Evolutionary conservation across 805 yeast species (phyloP).

Genomic region (Candida incommunis): DNA sequence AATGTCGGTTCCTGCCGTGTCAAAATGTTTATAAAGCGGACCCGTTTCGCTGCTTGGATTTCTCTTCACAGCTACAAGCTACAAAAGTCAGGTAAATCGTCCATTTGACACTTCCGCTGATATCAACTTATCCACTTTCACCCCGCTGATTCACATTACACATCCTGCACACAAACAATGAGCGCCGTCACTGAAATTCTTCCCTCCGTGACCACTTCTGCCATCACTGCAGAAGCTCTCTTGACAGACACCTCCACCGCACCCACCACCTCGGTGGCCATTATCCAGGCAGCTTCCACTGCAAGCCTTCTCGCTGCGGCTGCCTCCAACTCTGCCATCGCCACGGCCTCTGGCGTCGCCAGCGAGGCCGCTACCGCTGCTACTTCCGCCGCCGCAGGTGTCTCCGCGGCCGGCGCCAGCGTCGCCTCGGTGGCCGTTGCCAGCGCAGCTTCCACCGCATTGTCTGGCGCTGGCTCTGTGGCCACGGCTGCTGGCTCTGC

Average conservation of each 20-base stretch:
- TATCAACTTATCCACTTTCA: too few relatives aligned
- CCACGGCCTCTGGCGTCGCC: not conserved
- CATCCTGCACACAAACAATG: too few relatives aligned
- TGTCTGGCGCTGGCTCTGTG: not conserved
- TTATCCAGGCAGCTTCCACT: not conserved
- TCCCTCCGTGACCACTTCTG: not conserved
- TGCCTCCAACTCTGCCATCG: not conserved
- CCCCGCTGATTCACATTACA: too few relatives aligned
- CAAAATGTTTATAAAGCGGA: too few relatives aligned
- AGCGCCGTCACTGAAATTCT: not conserved
- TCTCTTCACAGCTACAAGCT: too few relatives aligned
- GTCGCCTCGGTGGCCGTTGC: not conserved
- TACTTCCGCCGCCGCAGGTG: not conserved
- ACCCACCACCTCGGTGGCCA: not conserved
- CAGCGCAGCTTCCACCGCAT: not conserved
- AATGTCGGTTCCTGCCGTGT: too few relatives aligned
- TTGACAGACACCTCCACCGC: too few relatives aligned
- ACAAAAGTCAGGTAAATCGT: too few relatives aligned
- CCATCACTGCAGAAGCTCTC: not conserved
- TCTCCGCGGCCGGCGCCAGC: not conserved
- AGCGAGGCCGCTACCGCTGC: not conserved
- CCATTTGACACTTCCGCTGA: too few relatives aligned
- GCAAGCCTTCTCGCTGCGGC: not conserved
- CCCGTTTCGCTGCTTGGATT: too few relatives aligned
- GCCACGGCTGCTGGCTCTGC: constrained; percentile 2